phyloP scores from a whole-genome alignment of 2,329 filamentous ascomycete genomes.

The Claviceps sorghi region DNA sequence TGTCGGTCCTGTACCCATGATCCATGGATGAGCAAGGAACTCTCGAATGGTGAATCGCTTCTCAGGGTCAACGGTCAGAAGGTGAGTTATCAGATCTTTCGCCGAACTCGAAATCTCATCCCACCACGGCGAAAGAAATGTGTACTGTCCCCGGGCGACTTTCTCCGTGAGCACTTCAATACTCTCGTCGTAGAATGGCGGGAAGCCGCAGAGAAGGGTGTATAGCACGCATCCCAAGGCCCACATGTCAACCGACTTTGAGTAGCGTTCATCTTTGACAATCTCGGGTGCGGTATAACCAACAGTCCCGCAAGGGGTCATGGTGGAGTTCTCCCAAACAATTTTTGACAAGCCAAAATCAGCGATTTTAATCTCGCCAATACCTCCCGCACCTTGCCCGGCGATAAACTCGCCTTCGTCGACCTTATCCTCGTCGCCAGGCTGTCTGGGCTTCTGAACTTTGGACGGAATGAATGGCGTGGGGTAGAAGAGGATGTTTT shows the following conservation, averaged over 20 bases:
- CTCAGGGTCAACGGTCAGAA: slow-evolving; percentile 86
- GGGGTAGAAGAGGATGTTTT: slow-evolving; percentile 89
- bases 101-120: slow-evolving; percentile 93
- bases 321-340: slow-evolving; percentile 94
- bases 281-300: slow-evolving; percentile 98
- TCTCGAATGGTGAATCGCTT: slow-evolving; percentile 88
- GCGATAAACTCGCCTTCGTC: slow-evolving; percentile 88
- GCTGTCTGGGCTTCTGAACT: slow-evolving; percentile 62
- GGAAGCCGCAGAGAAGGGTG: slow-evolving; percentile 91
- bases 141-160: slow-evolving; percentile 91
- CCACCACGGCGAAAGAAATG: slow-evolving; percentile 98
- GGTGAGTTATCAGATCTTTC: slow-evolving; percentile 84
- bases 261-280: slow-evolving; percentile 96
- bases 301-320: slow-evolving; percentile 98
- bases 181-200: slow-evolving; percentile 96
- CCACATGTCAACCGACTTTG: slow-evolving; percentile 99
- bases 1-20: slow-evolving; percentile 48
- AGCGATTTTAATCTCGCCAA: slow-evolving; percentile 91
- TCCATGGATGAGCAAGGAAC: slow-evolving; percentile 92
- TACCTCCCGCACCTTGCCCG: slow-evolving; percentile 73
- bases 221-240: slow-evolving; percentile 92
- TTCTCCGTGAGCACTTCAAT: slow-evolving; percentile 96
- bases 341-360: slow-evolving; percentile 97
- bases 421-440: slow-evolving; percentile 91
- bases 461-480: slow-evolving; percentile 69